Evolutionary conservation across 345 rosid genomes (phyloP).

Genomic region (Trapa bicornis): DNA sequence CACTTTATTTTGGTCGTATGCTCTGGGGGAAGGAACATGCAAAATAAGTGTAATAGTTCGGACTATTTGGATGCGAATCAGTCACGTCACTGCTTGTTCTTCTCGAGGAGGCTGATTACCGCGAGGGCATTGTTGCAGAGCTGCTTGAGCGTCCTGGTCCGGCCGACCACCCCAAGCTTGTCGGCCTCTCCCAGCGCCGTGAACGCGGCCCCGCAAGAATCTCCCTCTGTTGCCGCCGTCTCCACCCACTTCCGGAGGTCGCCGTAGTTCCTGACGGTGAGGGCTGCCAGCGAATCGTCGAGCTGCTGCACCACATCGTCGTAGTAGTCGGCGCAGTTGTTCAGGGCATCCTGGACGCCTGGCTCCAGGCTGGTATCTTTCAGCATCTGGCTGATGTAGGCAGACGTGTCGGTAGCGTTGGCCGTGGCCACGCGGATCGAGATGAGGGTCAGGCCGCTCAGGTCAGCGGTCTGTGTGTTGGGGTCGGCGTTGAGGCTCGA

Average conservation of each 20-base stretch:
- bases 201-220: constrained; percentile 28
- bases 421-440: constrained; percentile 32
- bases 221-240: constrained; percentile 30
- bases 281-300: constrained; percentile 41
- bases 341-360: constrained; percentile 33
- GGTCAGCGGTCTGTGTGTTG: constrained; percentile 24
- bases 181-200: constrained; percentile 6
- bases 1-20: too few relatives aligned
- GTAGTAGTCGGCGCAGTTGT: constrained; percentile 45
- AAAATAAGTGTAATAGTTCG: too few relatives aligned
- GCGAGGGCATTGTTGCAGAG: constrained; percentile 34
- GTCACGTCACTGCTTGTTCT: not conserved
- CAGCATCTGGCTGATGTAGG: constrained; percentile 21
- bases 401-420: constrained; percentile 31
- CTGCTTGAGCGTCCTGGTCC: constrained; percentile 26
- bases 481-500: constrained; percentile 30
- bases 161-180: constrained; percentile 16
- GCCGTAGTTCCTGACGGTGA: constrained; percentile 19
- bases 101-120: constrained; percentile 23
- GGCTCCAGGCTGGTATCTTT: constrained; percentile 25
- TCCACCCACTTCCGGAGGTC: constrained; percentile 35
- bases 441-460: constrained; percentile 32
- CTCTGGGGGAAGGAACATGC: too few relatives aligned
- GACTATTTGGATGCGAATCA: too few relatives aligned
- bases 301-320: constrained; percentile 47